These are phyloP conservation scores for Poa annua DNA, from an alignment of 176 grass and related monocot species.

Conservation along the genomic window DNA sequence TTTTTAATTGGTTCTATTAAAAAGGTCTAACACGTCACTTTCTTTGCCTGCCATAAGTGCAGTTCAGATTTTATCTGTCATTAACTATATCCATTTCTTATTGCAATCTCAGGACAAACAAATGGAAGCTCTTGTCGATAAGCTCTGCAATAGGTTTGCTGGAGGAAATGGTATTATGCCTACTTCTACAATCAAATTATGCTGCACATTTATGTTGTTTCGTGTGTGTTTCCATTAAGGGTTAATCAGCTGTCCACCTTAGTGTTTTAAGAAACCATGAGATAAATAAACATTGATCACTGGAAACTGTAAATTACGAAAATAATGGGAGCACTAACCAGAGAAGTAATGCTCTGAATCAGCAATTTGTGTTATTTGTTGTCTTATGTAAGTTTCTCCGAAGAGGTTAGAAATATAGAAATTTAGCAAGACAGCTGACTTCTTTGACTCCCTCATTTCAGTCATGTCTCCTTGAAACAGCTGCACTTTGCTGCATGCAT, in stretches of 20 bases:
- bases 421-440: neutral
- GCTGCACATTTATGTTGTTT: slow-evolving; percentile 20
- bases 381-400: neutral
- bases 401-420: neutral
- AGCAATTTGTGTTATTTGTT: neutral
- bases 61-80: slow-evolving; percentile 23
- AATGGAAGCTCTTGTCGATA: slow-evolving; percentile 99
- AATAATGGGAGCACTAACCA: neutral
- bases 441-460: slow-evolving; percentile 28
- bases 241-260: neutral
- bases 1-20: slow-evolving; percentile 94
- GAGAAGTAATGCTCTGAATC: slow-evolving; percentile 18
- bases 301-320: neutral
- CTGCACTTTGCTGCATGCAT: neutral
- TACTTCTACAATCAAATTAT: slow-evolving; percentile 19
- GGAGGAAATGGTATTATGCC: slow-evolving; percentile 76
- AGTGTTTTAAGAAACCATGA: slow-evolving; percentile 4
- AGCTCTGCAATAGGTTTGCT: slow-evolving; percentile 95
- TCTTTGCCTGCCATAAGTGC: slow-evolving; percentile 1
- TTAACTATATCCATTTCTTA: slow-evolving; percentile 24
- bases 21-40: slow-evolving; percentile 55
- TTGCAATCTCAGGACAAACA: slow-evolving; percentile 79
- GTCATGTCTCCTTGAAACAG: slow-evolving; percentile 11
- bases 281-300: slow-evolving; percentile 17
- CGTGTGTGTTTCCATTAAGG: neutral